A percentile compares a stretch with the other conserved stretches of the same genome.
Evolutionary conservation across 2,329 filamentous ascomycete species (phyloP).

Genomic region (Trichoderma atrobrunneum): DNA sequence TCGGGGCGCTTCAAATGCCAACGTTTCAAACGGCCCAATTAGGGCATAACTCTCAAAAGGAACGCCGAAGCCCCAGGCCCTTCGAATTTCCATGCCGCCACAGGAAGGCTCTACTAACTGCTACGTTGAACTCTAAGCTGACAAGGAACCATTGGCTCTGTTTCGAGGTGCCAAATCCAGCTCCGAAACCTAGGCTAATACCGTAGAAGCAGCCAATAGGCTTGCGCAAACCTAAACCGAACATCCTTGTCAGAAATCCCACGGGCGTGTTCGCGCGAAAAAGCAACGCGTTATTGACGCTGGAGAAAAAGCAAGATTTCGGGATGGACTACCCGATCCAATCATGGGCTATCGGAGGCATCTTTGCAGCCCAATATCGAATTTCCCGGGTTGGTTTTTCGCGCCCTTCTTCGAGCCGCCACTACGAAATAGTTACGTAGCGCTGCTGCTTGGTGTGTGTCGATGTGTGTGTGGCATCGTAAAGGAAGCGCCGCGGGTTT

Average conservation of each 20-base stretch:
- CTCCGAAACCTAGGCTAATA: background rate
- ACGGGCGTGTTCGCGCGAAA: background rate
- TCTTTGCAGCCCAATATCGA: background rate
- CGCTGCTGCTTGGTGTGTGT: background rate
- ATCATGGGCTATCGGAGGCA: background rate
- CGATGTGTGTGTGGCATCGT: background rate
- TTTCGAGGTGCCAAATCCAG: background rate
- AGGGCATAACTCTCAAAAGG: background rate
- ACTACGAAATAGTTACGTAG: background rate
- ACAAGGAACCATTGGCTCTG: background rate
- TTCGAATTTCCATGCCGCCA: background rate
- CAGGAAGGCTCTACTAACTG: background rate
- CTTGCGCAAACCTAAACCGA: background rate
- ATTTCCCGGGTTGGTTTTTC: background rate
- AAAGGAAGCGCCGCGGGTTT: background rate
- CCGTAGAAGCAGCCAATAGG: background rate
- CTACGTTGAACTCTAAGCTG: conserved; percentile 1
- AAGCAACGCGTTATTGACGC: conserved; percentile 2
- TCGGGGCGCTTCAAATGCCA: background rate
- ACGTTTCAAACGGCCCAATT: background rate
- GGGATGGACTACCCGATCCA: conserved; percentile 9
- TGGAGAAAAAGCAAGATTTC: conserved; percentile 6
- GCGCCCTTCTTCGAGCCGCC: background rate
- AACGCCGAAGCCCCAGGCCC: background rate
- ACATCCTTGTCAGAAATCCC: background rate